Conservation (phyloP, 164 flowering plant genomes). For the Piper betle region DNA sequence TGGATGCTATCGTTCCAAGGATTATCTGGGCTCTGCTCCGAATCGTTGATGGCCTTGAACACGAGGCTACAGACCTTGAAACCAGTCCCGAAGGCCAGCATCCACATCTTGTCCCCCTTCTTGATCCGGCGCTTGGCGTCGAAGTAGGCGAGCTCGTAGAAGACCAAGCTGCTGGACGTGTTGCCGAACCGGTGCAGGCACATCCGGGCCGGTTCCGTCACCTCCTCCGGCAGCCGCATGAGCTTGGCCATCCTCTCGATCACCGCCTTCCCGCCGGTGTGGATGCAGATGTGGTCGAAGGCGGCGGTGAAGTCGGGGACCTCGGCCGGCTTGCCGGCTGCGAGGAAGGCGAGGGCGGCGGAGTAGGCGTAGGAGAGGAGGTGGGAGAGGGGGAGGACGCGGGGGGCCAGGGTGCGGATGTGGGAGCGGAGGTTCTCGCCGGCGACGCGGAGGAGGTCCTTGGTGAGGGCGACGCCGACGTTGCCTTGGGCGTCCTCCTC, state of each 20-base stretch:
- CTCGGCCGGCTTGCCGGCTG: slow-evolving; percentile 17
- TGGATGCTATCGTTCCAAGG: slow-evolving; percentile 52
- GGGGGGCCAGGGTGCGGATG: slow-evolving; percentile 26
- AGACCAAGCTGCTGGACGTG: slow-evolving; percentile 51
- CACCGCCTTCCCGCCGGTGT: slow-evolving; percentile 66
- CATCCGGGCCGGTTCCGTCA: slow-evolving; percentile 54
- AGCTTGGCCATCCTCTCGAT: slow-evolving; percentile 32
- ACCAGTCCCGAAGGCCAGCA: slow-evolving; percentile 64
- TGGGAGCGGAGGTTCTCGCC: slow-evolving; percentile 23
- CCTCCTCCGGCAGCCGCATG: slow-evolving; percentile 22
- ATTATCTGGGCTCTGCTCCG: slow-evolving; percentile 23
- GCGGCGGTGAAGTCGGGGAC: slow-evolving; percentile 41
- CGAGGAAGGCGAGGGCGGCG: slow-evolving; percentile 7
- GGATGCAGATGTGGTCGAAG: slow-evolving; percentile 51
- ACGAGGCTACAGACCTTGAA: slow-evolving; percentile 49
- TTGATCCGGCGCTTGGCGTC: slow-evolving; percentile 40
- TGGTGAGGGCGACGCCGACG: slow-evolving; percentile 47
- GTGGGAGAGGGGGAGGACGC: slow-evolving; percentile 37
- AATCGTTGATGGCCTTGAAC: slow-evolving; percentile 31
- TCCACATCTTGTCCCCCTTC: slow-evolving; percentile 43
- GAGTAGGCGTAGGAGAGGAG: slow-evolving; percentile 24
- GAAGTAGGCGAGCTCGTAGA: slow-evolving; percentile 52
- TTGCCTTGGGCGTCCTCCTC: slow-evolving; percentile 38
- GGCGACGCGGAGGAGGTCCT: slow-evolving; percentile 47
- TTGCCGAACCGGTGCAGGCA: slow-evolving; percentile 46